Evolutionary conservation across 2,329 filamentous ascomycete genomes (phyloP).

Genomic region (Pseudogymnoascus sp.): DNA sequence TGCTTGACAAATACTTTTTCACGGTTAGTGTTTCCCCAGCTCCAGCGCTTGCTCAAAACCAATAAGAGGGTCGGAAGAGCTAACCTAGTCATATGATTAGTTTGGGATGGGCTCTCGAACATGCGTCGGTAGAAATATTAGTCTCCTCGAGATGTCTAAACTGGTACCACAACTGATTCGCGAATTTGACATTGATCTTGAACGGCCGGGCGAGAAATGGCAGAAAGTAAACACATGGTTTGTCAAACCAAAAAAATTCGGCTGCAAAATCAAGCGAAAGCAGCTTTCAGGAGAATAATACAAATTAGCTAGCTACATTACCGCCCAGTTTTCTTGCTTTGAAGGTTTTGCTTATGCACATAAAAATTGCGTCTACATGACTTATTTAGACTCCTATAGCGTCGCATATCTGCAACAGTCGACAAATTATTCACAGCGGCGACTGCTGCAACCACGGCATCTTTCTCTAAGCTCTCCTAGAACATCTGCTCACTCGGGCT

Average conservation of each 20-base stretch:
- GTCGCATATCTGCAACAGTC: too few species aligned
- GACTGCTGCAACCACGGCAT: too few species aligned
- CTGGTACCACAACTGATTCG: slow-evolving; percentile 27
- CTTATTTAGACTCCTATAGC: too few species aligned
- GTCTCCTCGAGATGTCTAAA: slow-evolving; percentile 33
- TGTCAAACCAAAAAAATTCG: background rate
- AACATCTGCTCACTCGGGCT: too few species aligned
- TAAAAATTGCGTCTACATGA: too few species aligned
- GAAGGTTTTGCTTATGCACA: too few species aligned
- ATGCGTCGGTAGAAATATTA: slow-evolving; percentile 34
- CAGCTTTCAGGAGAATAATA: background rate
- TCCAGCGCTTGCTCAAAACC: background rate
- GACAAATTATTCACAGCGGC: too few species aligned
- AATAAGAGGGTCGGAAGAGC: background rate
- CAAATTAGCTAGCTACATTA: background rate
- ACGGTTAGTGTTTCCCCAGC: background rate
- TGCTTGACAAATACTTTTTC: background rate
- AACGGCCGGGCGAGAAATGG: background rate
- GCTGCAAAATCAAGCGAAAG: background rate
- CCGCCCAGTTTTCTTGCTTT: too few species aligned
- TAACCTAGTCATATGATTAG: slow-evolving; percentile 15
- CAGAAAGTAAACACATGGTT: background rate
- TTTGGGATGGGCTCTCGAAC: slow-evolving; percentile 32
- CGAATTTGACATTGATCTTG: slow-evolving; percentile 11
- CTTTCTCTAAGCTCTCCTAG: too few species aligned